Conservation (phyloP, 352 stramenopile species). For the Aphanomyces euteiches region DNA sequence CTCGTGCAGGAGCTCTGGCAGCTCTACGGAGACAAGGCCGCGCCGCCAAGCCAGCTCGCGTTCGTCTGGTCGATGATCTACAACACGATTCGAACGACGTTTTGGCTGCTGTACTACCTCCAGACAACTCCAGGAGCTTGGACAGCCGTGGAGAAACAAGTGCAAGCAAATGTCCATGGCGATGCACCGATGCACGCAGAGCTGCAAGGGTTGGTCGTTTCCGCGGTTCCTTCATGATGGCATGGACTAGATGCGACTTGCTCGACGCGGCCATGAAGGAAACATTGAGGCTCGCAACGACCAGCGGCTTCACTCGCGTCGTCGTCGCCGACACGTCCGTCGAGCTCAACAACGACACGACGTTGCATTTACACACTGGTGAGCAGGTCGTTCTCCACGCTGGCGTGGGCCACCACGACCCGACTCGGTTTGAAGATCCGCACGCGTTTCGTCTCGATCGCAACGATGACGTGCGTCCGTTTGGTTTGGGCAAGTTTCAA, state of each 20-base stretch:
- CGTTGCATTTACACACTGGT: not conserved
- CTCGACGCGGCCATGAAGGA: constrained; percentile 28
- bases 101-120: constrained; percentile 20
- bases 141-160: constrained; percentile 5
- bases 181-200: not conserved
- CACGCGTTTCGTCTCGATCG: constrained; percentile 4
- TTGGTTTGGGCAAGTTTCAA: constrained; percentile 26
- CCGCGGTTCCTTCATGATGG: not conserved
- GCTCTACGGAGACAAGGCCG: constrained; percentile 2
- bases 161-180: not conserved
- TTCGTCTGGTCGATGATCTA: constrained; percentile 30
- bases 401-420: constrained; percentile 17
- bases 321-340: constrained; percentile 4
- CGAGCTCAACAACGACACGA: constrained; percentile 9
- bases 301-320: constrained; percentile 3
- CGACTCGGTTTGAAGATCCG: constrained; percentile 5
- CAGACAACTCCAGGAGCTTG: constrained; percentile 11
- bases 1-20: constrained; percentile 9
- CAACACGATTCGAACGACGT: constrained; percentile 19
- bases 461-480: constrained; percentile 22
- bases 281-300: constrained; percentile 9
- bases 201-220: not conserved
- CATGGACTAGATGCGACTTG: not conserved
- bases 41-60: constrained; percentile 21
- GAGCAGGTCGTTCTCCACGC: constrained; percentile 13